These are phyloP conservation scores for Neophaeococcomyces mojaviensis DNA, from an alignment of 2,329 filamentous ascomycete genomes.

Conservation along the genomic window DNA sequence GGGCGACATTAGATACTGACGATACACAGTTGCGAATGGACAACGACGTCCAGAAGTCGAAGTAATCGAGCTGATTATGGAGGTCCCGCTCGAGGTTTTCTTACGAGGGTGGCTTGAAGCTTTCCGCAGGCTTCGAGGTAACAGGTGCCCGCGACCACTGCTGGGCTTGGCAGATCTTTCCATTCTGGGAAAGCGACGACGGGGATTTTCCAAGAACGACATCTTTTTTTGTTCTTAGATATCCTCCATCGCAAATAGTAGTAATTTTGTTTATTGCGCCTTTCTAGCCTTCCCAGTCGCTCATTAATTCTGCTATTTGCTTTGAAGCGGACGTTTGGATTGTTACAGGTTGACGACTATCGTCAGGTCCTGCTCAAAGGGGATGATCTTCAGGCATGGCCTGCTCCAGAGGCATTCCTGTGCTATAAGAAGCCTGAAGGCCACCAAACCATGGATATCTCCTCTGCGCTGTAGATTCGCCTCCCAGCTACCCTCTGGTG, in stretches of 20 bases:
- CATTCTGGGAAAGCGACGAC: slow-evolving; percentile 1
- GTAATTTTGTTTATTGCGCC: not conserved
- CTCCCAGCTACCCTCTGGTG: not conserved
- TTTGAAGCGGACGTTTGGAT: too few relatives aligned
- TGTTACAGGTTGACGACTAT: too few relatives aligned
- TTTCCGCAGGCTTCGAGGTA: not conserved
- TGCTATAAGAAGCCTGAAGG: not conserved
- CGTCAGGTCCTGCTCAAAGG: too few relatives aligned
- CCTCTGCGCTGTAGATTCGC: not conserved
- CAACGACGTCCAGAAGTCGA: not conserved
- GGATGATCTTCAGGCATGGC: not conserved
- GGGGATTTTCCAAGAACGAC: too few relatives aligned
- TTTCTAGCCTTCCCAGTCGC: not conserved
- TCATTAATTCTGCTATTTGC: too few relatives aligned
- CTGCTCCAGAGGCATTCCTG: not conserved
- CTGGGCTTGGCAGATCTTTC: slow-evolving; percentile 1
- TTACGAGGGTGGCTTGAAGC: too few relatives aligned
- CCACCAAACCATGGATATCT: not conserved
- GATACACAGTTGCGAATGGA: not conserved
- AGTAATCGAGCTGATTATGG: not conserved
- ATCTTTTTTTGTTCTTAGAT: not conserved
- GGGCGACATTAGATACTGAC: not conserved
- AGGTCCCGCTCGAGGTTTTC: too few relatives aligned
- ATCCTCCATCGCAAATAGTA: not conserved
- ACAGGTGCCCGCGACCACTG: not conserved